Evolutionary conservation across 345 rosid genomes (phyloP).

Genomic region (Draba incana): DNA sequence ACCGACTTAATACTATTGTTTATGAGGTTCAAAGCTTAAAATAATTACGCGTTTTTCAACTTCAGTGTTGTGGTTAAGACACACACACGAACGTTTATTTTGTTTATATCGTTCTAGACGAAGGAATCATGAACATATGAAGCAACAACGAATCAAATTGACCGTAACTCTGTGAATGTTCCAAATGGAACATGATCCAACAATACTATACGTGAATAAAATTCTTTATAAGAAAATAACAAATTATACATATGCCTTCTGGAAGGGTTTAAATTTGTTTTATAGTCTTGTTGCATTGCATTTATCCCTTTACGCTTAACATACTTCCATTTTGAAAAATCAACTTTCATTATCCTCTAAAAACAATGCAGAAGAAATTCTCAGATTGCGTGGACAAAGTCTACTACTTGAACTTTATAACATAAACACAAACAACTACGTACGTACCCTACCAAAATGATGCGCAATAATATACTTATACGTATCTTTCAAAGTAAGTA

Average conservation of each 20-base stretch:
- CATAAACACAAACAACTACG: no score
- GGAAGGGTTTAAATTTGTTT: background rate
- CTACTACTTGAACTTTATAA: background rate
- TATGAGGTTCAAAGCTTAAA: background rate
- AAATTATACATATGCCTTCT: conserved; percentile 1
- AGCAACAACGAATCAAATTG: conserved; percentile 28
- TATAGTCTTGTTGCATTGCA: conserved; percentile 7
- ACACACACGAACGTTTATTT: conserved; percentile 14
- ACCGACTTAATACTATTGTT: background rate
- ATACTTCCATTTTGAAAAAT: background rate
- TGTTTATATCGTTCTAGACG: conserved; percentile 10
- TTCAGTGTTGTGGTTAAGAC: no score
- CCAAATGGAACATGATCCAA: conserved; percentile 35
- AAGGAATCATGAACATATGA: background rate
- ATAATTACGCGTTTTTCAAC: background rate
- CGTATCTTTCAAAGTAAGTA: no score
- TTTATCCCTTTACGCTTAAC: background rate
- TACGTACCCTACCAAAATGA: no score
- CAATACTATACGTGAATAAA: conserved; percentile 10
- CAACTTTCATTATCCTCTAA: conserved; percentile 6
- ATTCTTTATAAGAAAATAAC: background rate
- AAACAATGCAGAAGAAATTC: background rate
- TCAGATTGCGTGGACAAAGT: background rate
- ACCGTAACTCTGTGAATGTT: conserved; percentile 35
- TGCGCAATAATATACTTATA: no score